phyloP scores from a whole-genome alignment of 2,329 filamentous ascomycete species.

The Chaetomiaceae sp. region DNA sequence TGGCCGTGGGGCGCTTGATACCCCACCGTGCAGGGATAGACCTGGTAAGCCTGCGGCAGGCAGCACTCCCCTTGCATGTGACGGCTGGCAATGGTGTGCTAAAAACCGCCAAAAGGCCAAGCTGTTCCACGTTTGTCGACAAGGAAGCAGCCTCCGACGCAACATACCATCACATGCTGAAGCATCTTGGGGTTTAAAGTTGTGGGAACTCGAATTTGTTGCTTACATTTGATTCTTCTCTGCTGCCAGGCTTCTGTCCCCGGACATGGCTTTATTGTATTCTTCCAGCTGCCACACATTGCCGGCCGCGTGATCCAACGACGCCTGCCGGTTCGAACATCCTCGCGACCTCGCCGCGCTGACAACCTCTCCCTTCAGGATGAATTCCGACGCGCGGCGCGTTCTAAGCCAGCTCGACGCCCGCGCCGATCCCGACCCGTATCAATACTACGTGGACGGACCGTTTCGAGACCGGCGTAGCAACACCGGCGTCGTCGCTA shows the following conservation, averaged over 20 bases:
- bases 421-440: constrained; percentile 17
- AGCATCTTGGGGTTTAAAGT: neutral
- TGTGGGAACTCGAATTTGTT: neutral
- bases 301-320: constrained; percentile 10
- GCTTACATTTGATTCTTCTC: neutral
- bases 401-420: constrained; percentile 27
- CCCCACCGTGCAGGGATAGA: no score
- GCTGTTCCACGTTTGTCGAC: no score
- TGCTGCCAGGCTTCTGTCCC: neutral
- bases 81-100: no score
- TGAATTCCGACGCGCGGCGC: constrained; percentile 32
- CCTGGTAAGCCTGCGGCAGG: no score
- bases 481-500: constrained; percentile 33
- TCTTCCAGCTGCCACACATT: constrained; percentile 2
- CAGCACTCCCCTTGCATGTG: no score
- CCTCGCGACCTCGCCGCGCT: neutral
- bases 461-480: constrained; percentile 29
- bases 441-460: constrained; percentile 22
- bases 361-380: constrained; percentile 25
- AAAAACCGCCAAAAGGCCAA: no score
- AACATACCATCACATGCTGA: neutral
- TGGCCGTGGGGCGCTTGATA: neutral
- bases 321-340: neutral
- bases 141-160: no score
- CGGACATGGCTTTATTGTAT: constrained; percentile 14